Evolutionary conservation across 305 asterid genomes (phyloP).

Genomic region (Petunia hybrid): DNA sequence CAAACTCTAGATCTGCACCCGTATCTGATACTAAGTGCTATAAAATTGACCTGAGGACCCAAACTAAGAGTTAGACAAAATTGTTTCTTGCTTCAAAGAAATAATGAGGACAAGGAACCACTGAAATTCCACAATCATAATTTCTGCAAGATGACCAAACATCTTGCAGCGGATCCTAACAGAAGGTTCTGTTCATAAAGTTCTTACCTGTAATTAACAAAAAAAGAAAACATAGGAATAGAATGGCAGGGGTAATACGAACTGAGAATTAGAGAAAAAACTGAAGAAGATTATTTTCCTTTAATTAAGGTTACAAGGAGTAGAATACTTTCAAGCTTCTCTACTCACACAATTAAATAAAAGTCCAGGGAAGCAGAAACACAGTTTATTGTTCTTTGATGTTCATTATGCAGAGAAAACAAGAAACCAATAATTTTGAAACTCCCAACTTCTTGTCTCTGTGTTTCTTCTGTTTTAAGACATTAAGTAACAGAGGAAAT

Average conservation of each 20-base stretch:
- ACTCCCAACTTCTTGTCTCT: constrained; percentile 3
- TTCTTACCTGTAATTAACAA: not conserved
- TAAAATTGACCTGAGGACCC: not conserved
- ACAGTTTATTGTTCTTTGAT: not conserved
- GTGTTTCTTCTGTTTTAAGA: constrained; percentile 7
- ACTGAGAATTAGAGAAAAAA: not conserved
- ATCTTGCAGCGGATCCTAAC: constrained; percentile 11
- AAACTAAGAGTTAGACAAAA: constrained; percentile 11
- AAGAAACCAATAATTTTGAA: not conserved
- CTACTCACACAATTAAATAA: constrained; percentile 4
- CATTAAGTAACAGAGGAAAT: constrained; percentile 18
- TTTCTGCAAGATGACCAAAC: not conserved
- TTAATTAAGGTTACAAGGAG: not conserved
- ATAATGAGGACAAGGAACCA: not conserved
- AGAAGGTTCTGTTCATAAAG: not conserved
- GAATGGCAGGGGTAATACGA: not conserved
- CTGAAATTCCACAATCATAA: not conserved
- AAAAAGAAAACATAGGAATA: not conserved
- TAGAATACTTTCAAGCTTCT: constrained; percentile 6
- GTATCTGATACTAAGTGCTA: not conserved
- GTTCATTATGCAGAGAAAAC: constrained; percentile 6
- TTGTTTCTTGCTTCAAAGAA: not conserved
- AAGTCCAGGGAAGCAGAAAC: not conserved
- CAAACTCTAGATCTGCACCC: too few relatives aligned
- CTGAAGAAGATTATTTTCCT: not conserved